Evolutionary conservation across 1,284 basidiomycete species (phyloP).

Genomic region (Tilletiaria anomala): DNA sequence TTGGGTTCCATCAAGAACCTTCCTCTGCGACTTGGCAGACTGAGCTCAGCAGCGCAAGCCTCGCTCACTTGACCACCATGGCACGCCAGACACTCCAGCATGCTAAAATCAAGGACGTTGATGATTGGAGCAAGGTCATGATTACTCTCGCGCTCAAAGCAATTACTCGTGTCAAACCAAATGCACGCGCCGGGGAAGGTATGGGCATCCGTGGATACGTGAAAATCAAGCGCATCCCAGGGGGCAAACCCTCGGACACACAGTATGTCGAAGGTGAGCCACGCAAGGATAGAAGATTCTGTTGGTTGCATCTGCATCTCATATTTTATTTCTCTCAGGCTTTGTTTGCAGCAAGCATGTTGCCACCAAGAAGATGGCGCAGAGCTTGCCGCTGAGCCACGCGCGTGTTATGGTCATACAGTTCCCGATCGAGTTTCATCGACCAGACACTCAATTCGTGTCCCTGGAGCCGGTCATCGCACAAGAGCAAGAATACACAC

Average conservation of each 20-base stretch:
- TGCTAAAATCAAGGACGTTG: slow-evolving; percentile 13
- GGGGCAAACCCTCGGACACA: slow-evolving; percentile 75
- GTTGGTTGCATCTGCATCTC: too few relatives aligned
- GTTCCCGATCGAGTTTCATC: slow-evolving; percentile 87
- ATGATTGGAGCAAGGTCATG: slow-evolving; percentile 28
- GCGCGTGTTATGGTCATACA: slow-evolving; percentile 91
- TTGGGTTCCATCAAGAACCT: too few relatives aligned
- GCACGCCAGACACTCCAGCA: slow-evolving; percentile 24
- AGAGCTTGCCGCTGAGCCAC: slow-evolving; percentile 48
- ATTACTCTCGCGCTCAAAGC: slow-evolving; percentile 26
- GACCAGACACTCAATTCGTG: slow-evolving; percentile 85
- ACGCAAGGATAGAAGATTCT: too few relatives aligned
- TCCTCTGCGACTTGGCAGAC: too few relatives aligned
- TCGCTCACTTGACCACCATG: slow-evolving; percentile 24
- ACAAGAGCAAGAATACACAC: slow-evolving; percentile 87
- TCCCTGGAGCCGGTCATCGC: slow-evolving; percentile 80
- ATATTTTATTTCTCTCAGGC: slow-evolving; percentile 43
- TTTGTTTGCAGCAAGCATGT: slow-evolving; percentile 97
- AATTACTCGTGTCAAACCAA: slow-evolving; percentile 29
- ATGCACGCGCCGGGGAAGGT: slow-evolving; percentile 51
- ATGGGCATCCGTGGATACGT: slow-evolving; percentile 91
- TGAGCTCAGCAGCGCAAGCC: too few relatives aligned
- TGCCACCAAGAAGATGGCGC: slow-evolving; percentile 64
- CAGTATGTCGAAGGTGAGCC: too few relatives aligned
- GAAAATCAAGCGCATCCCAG: slow-evolving; percentile 97